These are phyloP conservation scores for Blastobotrys parvus DNA, from an alignment of 805 yeast species.

Conservation along the genomic window DNA sequence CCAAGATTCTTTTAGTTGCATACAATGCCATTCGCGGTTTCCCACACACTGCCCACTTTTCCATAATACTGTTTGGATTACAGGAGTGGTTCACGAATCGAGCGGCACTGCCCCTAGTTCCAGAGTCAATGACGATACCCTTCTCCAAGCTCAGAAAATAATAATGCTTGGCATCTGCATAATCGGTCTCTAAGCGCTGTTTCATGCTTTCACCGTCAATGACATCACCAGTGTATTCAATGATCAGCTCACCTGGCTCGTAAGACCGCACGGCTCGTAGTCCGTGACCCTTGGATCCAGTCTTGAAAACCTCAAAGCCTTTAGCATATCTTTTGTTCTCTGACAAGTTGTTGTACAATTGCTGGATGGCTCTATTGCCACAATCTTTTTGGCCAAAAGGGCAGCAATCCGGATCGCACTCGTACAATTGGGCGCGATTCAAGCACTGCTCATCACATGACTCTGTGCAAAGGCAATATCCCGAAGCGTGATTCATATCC, in stretches of 20 bases:
- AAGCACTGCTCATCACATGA: conserved; percentile 31
- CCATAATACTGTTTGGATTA: conserved; percentile 40
- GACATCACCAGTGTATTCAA: conserved; percentile 45
- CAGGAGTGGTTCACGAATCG: conserved; percentile 45
- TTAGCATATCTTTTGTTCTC: conserved; percentile 17
- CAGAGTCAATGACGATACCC: conserved; percentile 38
- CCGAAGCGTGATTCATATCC: conserved; percentile 8
- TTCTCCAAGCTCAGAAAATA: conserved; percentile 37
- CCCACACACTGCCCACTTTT: conserved; percentile 41
- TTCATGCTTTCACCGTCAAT: conserved; percentile 34
- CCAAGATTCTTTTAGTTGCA: conserved; percentile 32
- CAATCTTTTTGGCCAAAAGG: conserved; percentile 28
- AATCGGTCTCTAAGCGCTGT: conserved; percentile 29
- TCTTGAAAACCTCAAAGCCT: conserved; percentile 25
- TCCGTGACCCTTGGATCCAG: conserved; percentile 37
- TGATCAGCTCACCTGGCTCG: conserved; percentile 33
- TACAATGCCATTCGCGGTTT: conserved; percentile 39
- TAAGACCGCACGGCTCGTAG: conserved; percentile 33
- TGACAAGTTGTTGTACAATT: conserved; percentile 15
- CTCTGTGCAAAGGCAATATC: conserved; percentile 18
- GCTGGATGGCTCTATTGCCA: conserved; percentile 33
- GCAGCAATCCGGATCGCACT: conserved; percentile 30
- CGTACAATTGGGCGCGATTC: conserved; percentile 28
- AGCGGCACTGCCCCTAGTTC: conserved; percentile 39
- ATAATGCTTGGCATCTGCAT: conserved; percentile 29